phyloP scores from a whole-genome alignment of 495 filamentous ascomycete species.

The Tuber calosporum region DNA sequence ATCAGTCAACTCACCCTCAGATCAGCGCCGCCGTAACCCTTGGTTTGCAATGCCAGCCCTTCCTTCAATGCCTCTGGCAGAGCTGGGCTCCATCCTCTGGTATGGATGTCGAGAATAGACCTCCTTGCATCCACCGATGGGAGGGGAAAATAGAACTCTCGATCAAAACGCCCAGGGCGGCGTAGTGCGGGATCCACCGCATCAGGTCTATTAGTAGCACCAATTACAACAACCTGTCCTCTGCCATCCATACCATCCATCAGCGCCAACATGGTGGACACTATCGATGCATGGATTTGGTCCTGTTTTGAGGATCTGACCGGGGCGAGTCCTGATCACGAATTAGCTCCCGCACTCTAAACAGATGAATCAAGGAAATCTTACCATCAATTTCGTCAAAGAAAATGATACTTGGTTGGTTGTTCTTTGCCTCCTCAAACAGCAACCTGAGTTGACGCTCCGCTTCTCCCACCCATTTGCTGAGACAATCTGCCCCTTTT shows the following conservation, averaged over 20 bases:
- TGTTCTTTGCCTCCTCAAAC: slow-evolving; percentile 92
- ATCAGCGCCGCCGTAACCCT: slow-evolving; percentile 95
- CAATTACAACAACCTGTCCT: slow-evolving; percentile 96
- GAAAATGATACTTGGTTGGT: slow-evolving; percentile 97
- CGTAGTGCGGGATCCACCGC: slow-evolving; percentile 92
- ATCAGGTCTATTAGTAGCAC: slow-evolving; percentile 94
- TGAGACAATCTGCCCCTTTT: slow-evolving; percentile 91
- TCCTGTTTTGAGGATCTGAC: slow-evolving; percentile 96
- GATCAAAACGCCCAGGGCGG: slow-evolving; percentile 88
- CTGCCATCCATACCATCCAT: slow-evolving; percentile 99
- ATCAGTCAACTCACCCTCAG: slow-evolving; percentile 48
- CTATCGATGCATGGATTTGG: slow-evolving; percentile 96
- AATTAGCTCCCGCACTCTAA: slow-evolving; percentile 1
- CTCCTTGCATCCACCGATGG: slow-evolving; percentile 71
- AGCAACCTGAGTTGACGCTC: slow-evolving; percentile 86
- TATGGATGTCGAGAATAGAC: slow-evolving; percentile 89
- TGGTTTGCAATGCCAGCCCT: slow-evolving; percentile 75
- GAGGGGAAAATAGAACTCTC: slow-evolving; percentile 95
- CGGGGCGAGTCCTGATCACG: slow-evolving; percentile 57
- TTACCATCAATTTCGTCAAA: slow-evolving; percentile 94
- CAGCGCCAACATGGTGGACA: slow-evolving; percentile 84
- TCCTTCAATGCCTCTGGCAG: slow-evolving; percentile 71
- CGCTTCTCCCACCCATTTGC: slow-evolving; percentile 98
- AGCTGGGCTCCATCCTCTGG: slow-evolving; percentile 78
- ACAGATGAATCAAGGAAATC: slow-evolving; percentile 22